phyloP scores from a whole-genome alignment of 176 grass and related monocot species.

The Juncus inflexus region DNA sequence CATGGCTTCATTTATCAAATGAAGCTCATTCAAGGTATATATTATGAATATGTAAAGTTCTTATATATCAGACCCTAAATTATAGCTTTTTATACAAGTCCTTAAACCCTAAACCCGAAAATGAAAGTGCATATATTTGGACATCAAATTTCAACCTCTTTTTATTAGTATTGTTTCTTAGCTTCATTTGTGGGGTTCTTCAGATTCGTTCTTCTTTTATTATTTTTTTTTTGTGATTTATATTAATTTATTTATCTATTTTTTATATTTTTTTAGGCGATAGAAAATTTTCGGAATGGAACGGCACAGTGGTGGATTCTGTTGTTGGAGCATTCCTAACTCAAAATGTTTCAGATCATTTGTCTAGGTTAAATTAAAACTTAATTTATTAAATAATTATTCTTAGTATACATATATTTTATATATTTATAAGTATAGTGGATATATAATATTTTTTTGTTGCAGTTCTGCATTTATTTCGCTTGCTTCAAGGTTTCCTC shows the following conservation, averaged over 20 bases:
- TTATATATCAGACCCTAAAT: neutral
- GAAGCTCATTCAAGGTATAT: conserved; percentile 25
- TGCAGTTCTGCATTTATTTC: conserved; percentile 85
- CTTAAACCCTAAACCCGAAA: neutral
- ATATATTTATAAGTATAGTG: too few species aligned
- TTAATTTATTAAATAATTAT: neutral
- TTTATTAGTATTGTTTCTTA: conserved; percentile 1
- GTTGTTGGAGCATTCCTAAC: conserved; percentile 46
- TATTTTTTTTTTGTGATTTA: too few species aligned
- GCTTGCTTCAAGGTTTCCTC: conserved; percentile 66
- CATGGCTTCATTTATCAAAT: conserved; percentile 18
- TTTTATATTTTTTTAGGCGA: conserved; percentile 20
- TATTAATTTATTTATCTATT: neutral
- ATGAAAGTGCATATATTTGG: neutral
- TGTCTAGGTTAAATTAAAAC: conserved; percentile 32
- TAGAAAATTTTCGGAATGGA: conserved; percentile 38
- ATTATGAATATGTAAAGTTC: neutral
- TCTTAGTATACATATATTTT: too few species aligned
- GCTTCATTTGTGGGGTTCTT: neutral
- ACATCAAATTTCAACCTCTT: neutral
- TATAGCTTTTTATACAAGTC: neutral
- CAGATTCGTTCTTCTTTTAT: neutral
- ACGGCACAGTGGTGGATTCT: conserved; percentile 43
- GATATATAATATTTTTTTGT: conserved; percentile 13
- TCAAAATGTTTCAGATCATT: conserved; percentile 46